Evolutionary conservation across 305 asterid genomes (phyloP), one percentile per base, ranked within the genome.

Genomic region (Withania somnifera): DNA sequence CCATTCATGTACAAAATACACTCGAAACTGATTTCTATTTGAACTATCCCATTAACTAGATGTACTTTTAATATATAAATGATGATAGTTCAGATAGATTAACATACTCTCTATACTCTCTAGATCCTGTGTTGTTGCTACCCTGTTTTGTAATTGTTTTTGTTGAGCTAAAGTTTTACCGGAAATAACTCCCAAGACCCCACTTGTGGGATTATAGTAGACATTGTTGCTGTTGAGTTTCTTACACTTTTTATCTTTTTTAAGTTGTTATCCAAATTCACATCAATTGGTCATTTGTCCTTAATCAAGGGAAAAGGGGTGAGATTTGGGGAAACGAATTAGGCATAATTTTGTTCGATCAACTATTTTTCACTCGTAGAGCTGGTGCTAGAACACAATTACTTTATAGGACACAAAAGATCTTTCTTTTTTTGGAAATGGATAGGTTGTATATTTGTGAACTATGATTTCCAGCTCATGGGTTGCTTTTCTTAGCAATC

Each of bases 341-440:
- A 45, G 79, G 79, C 40, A 71, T 71, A 13, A 71, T 47, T 42
- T 73, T 73, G 40, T 73, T 24, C 47, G 58, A 71, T 71, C 13
- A 47, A 30, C 58, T 71, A 45, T 45, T 7, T 14, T 86, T 89
- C 71, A 68, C 81, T 66, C 1, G 26, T 38, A 68, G 54, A 40
- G 54, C 38, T 26, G 42, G 42, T 24, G 58, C 57, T 22, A 22
- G 13, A 71, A 42, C 78, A 69, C 53, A 3, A 69, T 40, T 69
- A 69, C 56, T 42, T 42, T 20, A 30, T 30, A 30, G 34, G 34
- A 30, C 34, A 30, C 34, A 30, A 30, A 30, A 30, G 34, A 30
- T 30, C 34, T 30, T 30, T 30, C 34, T 30, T 30, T 30, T 30
- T 30, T n/a, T n/a, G n/a, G 34, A 30, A 30, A 30, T 30, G 34